Evolutionary conservation across 768 basidiomycete species (phyloP).

Genomic region (Lenzites betulinus): DNA sequence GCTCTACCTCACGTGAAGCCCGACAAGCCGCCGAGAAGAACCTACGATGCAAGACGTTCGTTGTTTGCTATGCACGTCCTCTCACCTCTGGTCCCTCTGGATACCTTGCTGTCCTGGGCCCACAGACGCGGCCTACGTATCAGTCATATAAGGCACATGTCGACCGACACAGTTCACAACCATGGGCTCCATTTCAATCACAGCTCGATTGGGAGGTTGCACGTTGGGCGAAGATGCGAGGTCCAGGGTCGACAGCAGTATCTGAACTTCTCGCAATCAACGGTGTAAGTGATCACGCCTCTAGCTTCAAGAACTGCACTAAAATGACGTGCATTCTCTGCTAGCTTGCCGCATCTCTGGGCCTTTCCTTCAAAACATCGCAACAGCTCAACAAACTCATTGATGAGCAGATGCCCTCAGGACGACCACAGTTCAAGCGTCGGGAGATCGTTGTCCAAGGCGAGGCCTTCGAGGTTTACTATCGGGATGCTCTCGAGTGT

Average conservation of each 20-base stretch:
- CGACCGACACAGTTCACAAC: no score
- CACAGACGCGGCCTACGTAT: no score
- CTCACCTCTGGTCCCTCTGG: no score
- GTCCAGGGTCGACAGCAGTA: constrained; percentile 39
- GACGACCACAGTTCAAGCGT: background rate
- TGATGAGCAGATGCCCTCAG: constrained; percentile 23
- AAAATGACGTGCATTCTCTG: background rate
- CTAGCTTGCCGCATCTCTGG: constrained; percentile 26
- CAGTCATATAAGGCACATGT: no score
- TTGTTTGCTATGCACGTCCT: no score
- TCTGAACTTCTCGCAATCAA: constrained; percentile 40
- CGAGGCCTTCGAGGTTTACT: constrained; percentile 36
- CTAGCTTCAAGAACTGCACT: background rate
- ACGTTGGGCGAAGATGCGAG: constrained; percentile 40
- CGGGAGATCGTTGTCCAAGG: constrained; percentile 32
- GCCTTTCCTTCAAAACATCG: constrained; percentile 32
- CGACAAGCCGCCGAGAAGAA: no score
- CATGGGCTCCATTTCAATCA: background rate
- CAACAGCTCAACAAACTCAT: constrained; percentile 36
- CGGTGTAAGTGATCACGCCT: constrained; percentile 33
- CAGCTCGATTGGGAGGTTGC: constrained; percentile 42
- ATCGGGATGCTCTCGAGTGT: constrained; percentile 38
- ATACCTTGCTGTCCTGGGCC: no score
- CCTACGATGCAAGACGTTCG: no score
- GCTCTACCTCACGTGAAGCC: no score